Conservation (phyloP, 192 early-diverging fungal genomes). For the Jimgerdemannia lactiflua region DNA sequence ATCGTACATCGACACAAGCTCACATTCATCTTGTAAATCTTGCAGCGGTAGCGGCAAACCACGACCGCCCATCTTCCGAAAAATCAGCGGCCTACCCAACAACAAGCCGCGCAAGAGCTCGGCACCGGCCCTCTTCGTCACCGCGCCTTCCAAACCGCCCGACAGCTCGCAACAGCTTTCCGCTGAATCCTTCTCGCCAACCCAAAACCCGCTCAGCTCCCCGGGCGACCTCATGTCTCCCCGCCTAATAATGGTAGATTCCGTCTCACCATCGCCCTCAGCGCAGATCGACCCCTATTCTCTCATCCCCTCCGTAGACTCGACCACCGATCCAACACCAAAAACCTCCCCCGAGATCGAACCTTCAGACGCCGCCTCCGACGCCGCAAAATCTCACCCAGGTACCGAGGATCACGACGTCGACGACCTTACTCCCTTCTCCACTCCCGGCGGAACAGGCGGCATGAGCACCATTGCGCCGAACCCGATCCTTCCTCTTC, state of each 20-base stretch:
- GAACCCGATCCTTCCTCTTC: not conserved
- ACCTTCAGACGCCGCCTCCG: constrained; percentile 6
- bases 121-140: constrained; percentile 44
- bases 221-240: not conserved
- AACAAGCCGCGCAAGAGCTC: constrained; percentile 4
- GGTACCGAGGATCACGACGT: not conserved
- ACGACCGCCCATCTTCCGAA: constrained; percentile 6
- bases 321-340: constrained; percentile 39
- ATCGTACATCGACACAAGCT: no score
- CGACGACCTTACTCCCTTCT: not conserved
- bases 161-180: constrained; percentile 12
- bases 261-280: constrained; percentile 1
- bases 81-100: not conserved
- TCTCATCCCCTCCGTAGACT: constrained; percentile 40
- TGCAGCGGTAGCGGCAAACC: not conserved
- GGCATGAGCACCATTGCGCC: constrained; percentile 11
- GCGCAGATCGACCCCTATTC: constrained; percentile 20
- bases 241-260: not conserved
- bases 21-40: no score
- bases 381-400: not conserved
- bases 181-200: constrained; percentile 2
- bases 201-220: not conserved
- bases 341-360: constrained; percentile 18
- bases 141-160: constrained; percentile 41
- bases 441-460: constrained; percentile 7